These are phyloP conservation scores for Pseudisothecium myosuroides DNA, from an alignment of 225 moss, liverwort and hornwort genomes.

Conservation along the genomic window DNA sequence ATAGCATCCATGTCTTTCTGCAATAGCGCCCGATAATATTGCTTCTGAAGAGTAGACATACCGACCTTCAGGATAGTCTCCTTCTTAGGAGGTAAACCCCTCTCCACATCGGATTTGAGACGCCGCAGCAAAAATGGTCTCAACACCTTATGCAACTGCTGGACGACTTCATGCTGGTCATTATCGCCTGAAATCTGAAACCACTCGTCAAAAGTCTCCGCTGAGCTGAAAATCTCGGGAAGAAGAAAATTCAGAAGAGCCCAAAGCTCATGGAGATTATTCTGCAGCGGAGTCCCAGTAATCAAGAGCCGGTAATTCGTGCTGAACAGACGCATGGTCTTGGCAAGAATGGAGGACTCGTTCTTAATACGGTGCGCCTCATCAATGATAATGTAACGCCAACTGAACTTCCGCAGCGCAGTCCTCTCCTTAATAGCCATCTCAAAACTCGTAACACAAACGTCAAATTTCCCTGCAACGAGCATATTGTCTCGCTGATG, in stretches of 20 bases:
- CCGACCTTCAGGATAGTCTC: constrained; percentile 98
- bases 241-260: constrained; percentile 89
- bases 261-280: constrained; percentile 98
- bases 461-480: constrained; percentile 90
- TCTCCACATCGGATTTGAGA: constrained; percentile 95
- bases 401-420: constrained; percentile 77
- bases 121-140: constrained; percentile 90
- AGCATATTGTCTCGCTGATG: constrained; percentile 66
- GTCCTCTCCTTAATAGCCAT: constrained; percentile 99
- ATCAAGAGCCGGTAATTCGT: constrained; percentile 92
- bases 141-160: constrained; percentile 93
- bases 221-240: constrained; percentile 94
- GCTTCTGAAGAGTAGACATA: constrained; percentile 96
- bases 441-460: constrained; percentile 98
- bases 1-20: constrained; percentile 99
- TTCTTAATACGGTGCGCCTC: constrained; percentile 99
- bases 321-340: constrained; percentile 90
- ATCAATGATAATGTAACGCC: constrained; percentile 99
- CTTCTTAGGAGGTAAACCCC: constrained; percentile 93
- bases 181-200: constrained; percentile 98
- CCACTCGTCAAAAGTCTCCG: constrained; percentile 98
- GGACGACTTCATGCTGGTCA: constrained; percentile 97
- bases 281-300: constrained; percentile 97
- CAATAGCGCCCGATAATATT: constrained; percentile 86
- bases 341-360: constrained; percentile 89